Base-by-base conservation (phyloP, 2,329 filamentous ascomycete genomes). In the Simplicillium sp. region DNA sequence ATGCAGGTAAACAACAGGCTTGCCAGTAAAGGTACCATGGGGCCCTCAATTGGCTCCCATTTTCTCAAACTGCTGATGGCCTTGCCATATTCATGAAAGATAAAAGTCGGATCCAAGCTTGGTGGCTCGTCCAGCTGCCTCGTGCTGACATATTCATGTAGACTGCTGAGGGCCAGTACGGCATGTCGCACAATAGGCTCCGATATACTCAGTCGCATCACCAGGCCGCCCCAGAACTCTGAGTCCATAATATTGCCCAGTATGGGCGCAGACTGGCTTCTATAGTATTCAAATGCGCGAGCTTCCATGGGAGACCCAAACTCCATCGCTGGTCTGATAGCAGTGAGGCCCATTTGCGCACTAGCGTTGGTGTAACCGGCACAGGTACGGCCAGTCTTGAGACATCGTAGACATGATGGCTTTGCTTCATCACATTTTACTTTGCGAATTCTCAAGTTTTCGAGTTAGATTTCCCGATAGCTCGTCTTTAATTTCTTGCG, bases 361-460 rank as follows among this genome's bases (percentile, higher is more conserved):
- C 43, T 38, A 9, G 53, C 51, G 40, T 37, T 51, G 9, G 57
- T 50, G 42, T 79, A 77, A 43, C 75, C 75, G 50, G 78, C 74
- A 50, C 74, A 78, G 47, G 64, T 68, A 39, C 74, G 65, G 11
- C 74, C 72, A 3, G 73, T 76, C 42, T 67, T 71, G 29, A 64
- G 65, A 49, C 74, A 78, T 42, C 71, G 67, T 29, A 65, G 54
- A 47, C 75, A 79, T 32, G 54, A 58, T 2, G 73, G 73, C 42
- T 70, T 74, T 14, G 55, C 58, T 55, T 77, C 73, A 46, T 75
- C 73, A 52, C 73, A 78, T 52, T 77, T 77, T 40, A 77, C 67
- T 42, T 72, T 70, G 38, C 73, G 68, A 28, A 72, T 65, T 55
- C 71, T 75, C 40, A 15, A 13, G 7, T 18, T 17, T 11, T 14